Evolutionary conservation across 2,329 filamentous ascomycete species (phyloP), one percentile per base, ranked within the genome.

Genomic region (Seiridium unicorne): DNA sequence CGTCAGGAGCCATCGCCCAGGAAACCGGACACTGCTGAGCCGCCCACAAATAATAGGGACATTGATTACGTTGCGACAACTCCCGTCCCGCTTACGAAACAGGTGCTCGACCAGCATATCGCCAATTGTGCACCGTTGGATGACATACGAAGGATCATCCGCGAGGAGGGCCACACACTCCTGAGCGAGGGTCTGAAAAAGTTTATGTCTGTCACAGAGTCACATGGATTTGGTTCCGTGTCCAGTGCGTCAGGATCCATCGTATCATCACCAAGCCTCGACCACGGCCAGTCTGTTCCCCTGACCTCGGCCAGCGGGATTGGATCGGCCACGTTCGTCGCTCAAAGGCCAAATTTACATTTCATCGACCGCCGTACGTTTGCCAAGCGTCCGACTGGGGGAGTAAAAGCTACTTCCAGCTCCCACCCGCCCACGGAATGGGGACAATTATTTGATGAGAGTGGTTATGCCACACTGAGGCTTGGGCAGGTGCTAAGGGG

Each of bases 401-500:
- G 26, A 10, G 36, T 11, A 46, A 59, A 9, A 6, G 13, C n/a
- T n/a, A 8, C 36, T n/a, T 35, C 35, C 7, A 51, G 38, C 32
- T n/a, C 34, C 11, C 13, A 44, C 11, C 35, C 13, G 8, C 56
- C 49, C 11, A 58, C 58, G 2, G 67, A 88, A 69, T 96, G 92
- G 92, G 89, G 91, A 5, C 80, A 80, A 8, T 73, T 96, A 3
- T 96, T 96, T 69, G 86, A 90, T 51, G 77, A 80, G 3, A 80
- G 87, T 35, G 89, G 88, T 0, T 81, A 83, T 59, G 86, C 90
- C 1, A 93, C 91, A 0, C 74, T 80, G 53, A 81, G 91, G 56
- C 80, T 94, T 13, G 84, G 84, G 0, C 85, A 93, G 64, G 87
- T 95, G 44, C 76, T 96, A 54, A 81, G 87, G 59, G 91, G 91